Conservation (phyloP, 352 stramenopile genomes). For the Phytophthora ohioensis region DNA sequence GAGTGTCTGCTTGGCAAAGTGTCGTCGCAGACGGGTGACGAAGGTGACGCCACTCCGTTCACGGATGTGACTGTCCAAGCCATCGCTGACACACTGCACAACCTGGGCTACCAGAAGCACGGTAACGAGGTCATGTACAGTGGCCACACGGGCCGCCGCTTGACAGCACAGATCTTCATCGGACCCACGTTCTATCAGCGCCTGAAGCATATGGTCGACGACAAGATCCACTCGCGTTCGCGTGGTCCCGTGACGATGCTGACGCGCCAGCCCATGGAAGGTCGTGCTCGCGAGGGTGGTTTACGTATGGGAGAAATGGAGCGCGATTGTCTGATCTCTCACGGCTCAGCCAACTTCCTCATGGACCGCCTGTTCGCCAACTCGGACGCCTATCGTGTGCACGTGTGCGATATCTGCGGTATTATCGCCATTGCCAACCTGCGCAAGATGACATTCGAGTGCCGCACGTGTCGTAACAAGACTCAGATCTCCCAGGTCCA, state of each 20-base stretch:
- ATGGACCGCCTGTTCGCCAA: conserved; percentile 99
- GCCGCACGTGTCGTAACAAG: conserved; percentile 94
- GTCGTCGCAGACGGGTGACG: conserved; percentile 95
- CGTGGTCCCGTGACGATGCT: conserved; percentile 97
- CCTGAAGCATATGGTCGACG: conserved; percentile 99
- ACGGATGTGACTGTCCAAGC: conserved; percentile 98
- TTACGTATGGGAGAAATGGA: conserved; percentile 99
- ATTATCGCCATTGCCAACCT: conserved; percentile 99
- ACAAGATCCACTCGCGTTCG: conserved; percentile 99
- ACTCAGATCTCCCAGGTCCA: conserved; percentile 96
- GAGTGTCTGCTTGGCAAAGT: conserved; percentile 99
- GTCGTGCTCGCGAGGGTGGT: conserved; percentile 97
- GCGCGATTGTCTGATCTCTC: conserved; percentile 99
- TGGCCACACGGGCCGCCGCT: conserved; percentile 97
- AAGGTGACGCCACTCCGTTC: conserved; percentile 99
- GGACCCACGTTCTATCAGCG: conserved; percentile 99
- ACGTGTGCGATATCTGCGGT: conserved; percentile 99
- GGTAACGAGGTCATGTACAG: conserved; percentile 99
- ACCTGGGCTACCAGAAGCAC: conserved; percentile 98
- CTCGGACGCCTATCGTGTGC: conserved; percentile 98
- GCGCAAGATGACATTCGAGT: conserved; percentile 99
- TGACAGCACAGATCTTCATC: conserved; percentile 99
- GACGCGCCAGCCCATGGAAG: conserved; percentile 99
- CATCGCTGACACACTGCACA: conserved; percentile 94
- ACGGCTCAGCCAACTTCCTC: conserved; percentile 99